Base-by-base conservation (phyloP, 352 stramenopile genomes). In the Globisporangium nagaii region DNA sequence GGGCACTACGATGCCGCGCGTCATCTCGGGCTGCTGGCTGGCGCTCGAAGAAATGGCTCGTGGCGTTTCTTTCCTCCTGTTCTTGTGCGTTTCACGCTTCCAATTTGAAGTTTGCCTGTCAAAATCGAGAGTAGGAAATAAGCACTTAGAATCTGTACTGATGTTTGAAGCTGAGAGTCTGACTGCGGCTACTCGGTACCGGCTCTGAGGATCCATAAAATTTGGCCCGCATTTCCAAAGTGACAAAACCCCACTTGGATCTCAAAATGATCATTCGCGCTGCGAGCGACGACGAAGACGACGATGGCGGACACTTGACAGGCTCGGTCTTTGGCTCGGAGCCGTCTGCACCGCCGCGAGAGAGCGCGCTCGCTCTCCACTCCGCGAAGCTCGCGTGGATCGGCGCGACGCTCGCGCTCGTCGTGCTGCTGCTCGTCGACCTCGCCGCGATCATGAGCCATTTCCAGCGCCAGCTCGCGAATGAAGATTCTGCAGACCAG, bases 181-280 rank as follows among this genome's bases (percentile, higher is more conserved):
- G n/a, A n/a, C n/a, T n/a, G n/a, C n/a, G n/a, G n/a, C n/a, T n/a
- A n/a, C n/a, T n/a, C n/a, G n/a, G n/a, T n/a, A n/a, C n/a, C n/a
- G n/a, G n/a, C n/a, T n/a, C n/a, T n/a, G n/a, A n/a, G n/a, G n/a
- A n/a, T n/a, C n/a, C n/a, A n/a, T n/a, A n/a, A n/a, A n/a, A n/a
- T n/a, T n/a, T n/a, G n/a, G n/a, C n/a, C n/a, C n/a, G n/a, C n/a
- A n/a, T n/a, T n/a, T n/a, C n/a, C n/a, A n/a, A n/a, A n/a, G n/a
- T n/a, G n/a, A n/a, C n/a, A n/a, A n/a, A n/a, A n/a, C n/a, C n/a
- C n/a, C n/a, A n/a, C n/a, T n/a, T n/a, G n/a, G n/a, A n/a, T n/a
- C 17, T 12, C 12, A 58, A n/a, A 11, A 93, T 93, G 82, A 93
- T 93, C 70, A 74, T 93, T 48, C 82, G 82, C 19, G 77, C 82